phyloP scores from a whole-genome alignment of 495 filamentous ascomycete species.

The Chaetomium fimeti region DNA sequence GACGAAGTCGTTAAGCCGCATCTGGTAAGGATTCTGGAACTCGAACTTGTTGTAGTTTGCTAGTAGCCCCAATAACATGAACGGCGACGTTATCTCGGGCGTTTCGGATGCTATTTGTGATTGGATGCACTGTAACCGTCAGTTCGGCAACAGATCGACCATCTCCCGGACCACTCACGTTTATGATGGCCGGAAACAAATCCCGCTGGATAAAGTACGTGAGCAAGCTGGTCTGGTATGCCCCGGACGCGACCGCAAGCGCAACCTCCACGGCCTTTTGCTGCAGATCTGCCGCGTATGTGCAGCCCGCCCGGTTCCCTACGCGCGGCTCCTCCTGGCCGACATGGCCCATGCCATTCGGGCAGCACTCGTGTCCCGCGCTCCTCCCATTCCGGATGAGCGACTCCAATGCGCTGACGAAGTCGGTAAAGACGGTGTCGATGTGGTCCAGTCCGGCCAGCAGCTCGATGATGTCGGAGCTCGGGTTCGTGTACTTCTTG shows the following conservation, averaged over 20 bases:
- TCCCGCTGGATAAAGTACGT: constrained; percentile 96
- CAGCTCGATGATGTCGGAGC: constrained; percentile 88
- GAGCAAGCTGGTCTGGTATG: constrained; percentile 88
- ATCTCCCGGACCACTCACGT: constrained; percentile 54
- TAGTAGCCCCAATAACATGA: constrained; percentile 81
- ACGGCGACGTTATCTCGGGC: constrained; percentile 65
- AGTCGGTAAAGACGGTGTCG: constrained; percentile 81
- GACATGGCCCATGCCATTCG: constrained; percentile 19
- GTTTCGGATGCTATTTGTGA: constrained; percentile 68
- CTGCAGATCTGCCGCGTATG: constrained; percentile 56
- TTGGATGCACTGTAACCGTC: constrained; percentile 60
- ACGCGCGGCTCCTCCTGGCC: constrained; percentile 9
- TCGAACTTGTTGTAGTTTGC: constrained; percentile 99
- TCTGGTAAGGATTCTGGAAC: constrained; percentile 93
- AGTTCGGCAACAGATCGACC: neutral
- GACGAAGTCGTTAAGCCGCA: constrained; percentile 95
- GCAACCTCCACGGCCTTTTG: constrained; percentile 78
- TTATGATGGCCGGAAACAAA: constrained; percentile 91
- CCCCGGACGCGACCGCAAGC: constrained; percentile 81
- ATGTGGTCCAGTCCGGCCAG: constrained; percentile 85
- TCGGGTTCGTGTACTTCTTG: constrained; percentile 94
- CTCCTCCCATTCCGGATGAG: constrained; percentile 75
- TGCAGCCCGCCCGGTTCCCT: constrained; percentile 15
- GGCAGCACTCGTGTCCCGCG: constrained; percentile 33
- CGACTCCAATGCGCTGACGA: constrained; percentile 76